phyloP scores from a whole-genome alignment of 306 rosid species.

The Castanopsis chinensis region DNA sequence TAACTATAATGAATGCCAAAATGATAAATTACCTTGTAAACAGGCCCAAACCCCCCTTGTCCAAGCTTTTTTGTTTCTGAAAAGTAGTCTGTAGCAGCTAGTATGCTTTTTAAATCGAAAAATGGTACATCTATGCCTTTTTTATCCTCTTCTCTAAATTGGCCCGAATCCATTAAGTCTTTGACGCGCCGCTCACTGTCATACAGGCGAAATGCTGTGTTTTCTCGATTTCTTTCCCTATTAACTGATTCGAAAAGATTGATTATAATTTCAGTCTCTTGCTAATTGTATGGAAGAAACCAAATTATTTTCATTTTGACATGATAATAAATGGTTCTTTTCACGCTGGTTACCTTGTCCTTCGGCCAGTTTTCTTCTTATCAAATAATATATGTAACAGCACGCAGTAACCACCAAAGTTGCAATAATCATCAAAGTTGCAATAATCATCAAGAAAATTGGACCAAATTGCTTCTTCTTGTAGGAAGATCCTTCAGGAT shows the following conservation, averaged over 20 bases:
- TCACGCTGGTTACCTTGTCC: slow-evolving; percentile 12
- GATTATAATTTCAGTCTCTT: neutral
- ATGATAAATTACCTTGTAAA: neutral
- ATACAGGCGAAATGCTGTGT: neutral
- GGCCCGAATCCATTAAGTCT: neutral
- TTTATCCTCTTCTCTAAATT: slow-evolving; percentile 15
- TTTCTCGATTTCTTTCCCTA: slow-evolving; percentile 1
- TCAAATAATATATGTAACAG: neutral
- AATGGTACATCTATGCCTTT: slow-evolving; percentile 19
- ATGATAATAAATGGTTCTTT: too few species aligned
- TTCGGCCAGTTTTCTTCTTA: slow-evolving; percentile 13
- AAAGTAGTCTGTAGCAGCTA: neutral
- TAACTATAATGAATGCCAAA: neutral
- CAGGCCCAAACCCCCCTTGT: neutral
- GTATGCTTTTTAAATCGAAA: slow-evolving; percentile 12
- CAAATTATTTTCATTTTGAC: neutral
- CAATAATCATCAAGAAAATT: neutral
- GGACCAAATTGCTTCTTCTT: neutral
- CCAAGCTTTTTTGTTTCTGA: neutral
- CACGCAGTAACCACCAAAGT: neutral
- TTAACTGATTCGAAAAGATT: slow-evolving; percentile 21
- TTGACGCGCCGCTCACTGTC: slow-evolving; percentile 3
- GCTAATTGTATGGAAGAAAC: neutral
- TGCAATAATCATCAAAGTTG: neutral
- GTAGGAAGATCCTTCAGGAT: too few species aligned